Conservation (phyloP, 495 filamentous ascomycete species). For the Cercophora sp. region DNA sequence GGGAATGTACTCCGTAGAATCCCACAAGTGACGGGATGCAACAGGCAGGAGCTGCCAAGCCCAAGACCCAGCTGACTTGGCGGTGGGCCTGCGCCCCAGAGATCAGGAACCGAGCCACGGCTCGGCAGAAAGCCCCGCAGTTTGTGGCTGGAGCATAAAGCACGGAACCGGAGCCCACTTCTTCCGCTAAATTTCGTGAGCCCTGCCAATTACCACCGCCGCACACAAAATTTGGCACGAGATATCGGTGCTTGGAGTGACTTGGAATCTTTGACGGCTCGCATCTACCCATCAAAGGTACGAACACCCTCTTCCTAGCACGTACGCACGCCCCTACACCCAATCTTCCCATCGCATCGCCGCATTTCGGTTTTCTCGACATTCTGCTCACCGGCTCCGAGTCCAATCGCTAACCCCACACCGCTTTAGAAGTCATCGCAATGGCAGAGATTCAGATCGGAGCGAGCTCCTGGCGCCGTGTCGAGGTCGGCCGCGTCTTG, state of each 20-base stretch:
- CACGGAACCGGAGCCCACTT: conserved; percentile 29
- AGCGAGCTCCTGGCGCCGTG: conserved; percentile 65
- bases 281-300: conserved; percentile 34
- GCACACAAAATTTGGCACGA: conserved; percentile 36
- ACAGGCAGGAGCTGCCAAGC: too few relatives aligned
- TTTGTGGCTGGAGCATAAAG: conserved; percentile 22
- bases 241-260: conserved; percentile 34
- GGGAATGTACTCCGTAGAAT: too few relatives aligned
- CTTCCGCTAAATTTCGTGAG: conserved; percentile 34
- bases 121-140: background rate
- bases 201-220: conserved; percentile 35
- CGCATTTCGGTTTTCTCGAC: conserved; percentile 10
- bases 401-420: conserved; percentile 23
- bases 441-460: conserved; percentile 35
- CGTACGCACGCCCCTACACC: conserved; percentile 10
- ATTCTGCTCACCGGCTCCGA: conserved; percentile 7
- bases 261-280: conserved; percentile 35
- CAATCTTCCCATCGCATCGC: conserved; percentile 12
- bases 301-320: conserved; percentile 18
- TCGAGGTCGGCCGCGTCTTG: conserved; percentile 95
- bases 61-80: too few relatives aligned
- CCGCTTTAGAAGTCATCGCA: conserved; percentile 27
- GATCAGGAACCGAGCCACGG: background rate
- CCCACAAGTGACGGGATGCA: too few relatives aligned
- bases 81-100: too few relatives aligned